Evolutionary conservation across 177 flowering plant species (phyloP).

Genomic region (Vitis hybrid): DNA sequence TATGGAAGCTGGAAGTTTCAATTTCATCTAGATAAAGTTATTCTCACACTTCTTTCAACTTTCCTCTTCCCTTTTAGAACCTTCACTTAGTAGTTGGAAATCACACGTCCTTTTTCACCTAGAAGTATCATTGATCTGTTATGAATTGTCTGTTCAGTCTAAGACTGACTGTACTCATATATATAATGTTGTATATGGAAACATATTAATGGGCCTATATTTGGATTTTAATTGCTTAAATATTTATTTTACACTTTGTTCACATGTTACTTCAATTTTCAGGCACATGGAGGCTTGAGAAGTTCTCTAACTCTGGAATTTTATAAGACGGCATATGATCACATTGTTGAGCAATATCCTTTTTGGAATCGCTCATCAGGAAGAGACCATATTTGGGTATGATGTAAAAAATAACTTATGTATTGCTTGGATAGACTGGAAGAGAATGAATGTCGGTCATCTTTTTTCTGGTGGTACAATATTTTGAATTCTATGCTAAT

Average conservation of each 20-base stretch:
- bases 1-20: no score
- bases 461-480: not conserved
- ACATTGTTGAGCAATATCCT: slow-evolving; percentile 66
- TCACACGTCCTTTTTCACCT: no score
- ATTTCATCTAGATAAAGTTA: no score
- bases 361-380: slow-evolving; percentile 92
- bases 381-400: slow-evolving; percentile 98
- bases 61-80: no score
- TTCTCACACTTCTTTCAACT: no score
- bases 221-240: not conserved
- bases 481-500: slow-evolving; percentile 24
- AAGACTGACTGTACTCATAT: no score
- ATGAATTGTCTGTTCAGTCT: no score
- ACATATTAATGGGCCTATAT: not conserved
- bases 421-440: slow-evolving; percentile 1
- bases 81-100: no score
- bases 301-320: slow-evolving; percentile 77
- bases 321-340: slow-evolving; percentile 80
- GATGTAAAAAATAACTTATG: slow-evolving; percentile 12
- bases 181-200: not conserved
- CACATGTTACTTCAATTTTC: slow-evolving; percentile 15
- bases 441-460: slow-evolving; percentile 1
- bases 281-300: slow-evolving; percentile 82
- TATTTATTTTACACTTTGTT: not conserved
- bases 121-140: no score